Conservation (phyloP, 257 asterid species). For the Mitragyna speciosa region DNA sequence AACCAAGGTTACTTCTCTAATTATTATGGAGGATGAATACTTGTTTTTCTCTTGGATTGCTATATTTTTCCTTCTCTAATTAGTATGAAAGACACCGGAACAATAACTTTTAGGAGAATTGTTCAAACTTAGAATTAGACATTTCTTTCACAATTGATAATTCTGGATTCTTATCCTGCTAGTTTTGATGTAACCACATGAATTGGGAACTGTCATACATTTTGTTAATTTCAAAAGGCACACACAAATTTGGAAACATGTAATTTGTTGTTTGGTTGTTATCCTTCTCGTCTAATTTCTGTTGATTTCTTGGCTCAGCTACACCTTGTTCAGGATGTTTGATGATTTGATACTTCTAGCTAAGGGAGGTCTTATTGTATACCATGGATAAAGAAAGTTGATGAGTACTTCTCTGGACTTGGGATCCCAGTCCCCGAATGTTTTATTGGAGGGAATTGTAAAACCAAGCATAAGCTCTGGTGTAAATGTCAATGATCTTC, state of each 20-base stretch:
- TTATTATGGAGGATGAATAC: not conserved
- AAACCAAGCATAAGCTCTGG: conserved; percentile 54
- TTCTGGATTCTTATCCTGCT: not conserved
- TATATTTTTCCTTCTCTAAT: not conserved
- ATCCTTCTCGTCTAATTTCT: conserved; percentile 12
- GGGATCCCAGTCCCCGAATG: conserved; percentile 91
- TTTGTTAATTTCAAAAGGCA: not conserved
- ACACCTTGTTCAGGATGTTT: conserved; percentile 94
- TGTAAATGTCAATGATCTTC: conserved; percentile 79
- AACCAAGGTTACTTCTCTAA: conserved; percentile 64
- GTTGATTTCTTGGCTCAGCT: conserved; percentile 53
- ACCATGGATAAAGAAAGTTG: conserved; percentile 95
- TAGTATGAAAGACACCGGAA: not conserved
- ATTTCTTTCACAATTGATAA: not conserved
- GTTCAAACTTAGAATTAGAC: not conserved
- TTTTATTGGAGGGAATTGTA: conserved; percentile 84
- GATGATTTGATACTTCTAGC: conserved; percentile 97
- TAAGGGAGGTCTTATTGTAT: conserved; percentile 94
- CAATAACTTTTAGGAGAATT: not conserved
- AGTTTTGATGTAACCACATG: not conserved
- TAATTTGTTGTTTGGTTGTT: not conserved
- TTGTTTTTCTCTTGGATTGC: not conserved
- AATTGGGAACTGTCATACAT: not conserved
- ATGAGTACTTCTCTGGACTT: conserved; percentile 81
- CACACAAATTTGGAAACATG: not conserved